phyloP scores from a whole-genome alignment of 1,139 yeast genomes.

The Torulaspora pretoriensis region DNA sequence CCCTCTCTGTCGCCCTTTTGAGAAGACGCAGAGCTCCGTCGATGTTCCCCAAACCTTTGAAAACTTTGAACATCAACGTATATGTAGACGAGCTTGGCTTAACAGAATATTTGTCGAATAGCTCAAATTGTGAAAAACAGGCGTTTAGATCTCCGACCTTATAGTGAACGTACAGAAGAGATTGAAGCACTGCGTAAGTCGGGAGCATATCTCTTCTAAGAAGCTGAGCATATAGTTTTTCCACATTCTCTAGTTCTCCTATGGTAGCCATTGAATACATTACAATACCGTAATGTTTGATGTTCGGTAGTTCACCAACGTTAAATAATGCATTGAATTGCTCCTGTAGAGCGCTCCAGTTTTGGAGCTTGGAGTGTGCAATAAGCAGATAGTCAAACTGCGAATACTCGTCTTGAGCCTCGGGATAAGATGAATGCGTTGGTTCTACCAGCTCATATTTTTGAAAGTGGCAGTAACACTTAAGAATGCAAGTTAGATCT shows the following conservation, averaged over 20 bases:
- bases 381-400: constrained; percentile 45
- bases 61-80: constrained; percentile 41
- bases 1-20: constrained; percentile 34
- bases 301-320: constrained; percentile 51
- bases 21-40: constrained; percentile 43
- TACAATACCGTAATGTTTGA: constrained; percentile 58
- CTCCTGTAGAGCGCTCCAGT: constrained; percentile 58
- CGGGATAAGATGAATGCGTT: constrained; percentile 22
- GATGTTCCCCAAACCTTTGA: constrained; percentile 41
- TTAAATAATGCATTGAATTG: constrained; percentile 62
- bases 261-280: constrained; percentile 58
- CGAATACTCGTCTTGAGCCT: constrained; percentile 32
- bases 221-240: constrained; percentile 49
- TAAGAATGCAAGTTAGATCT: constrained; percentile 31
- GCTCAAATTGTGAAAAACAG: constrained; percentile 43
- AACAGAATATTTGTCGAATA: constrained; percentile 40
- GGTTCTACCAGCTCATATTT: constrained; percentile 19
- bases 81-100: constrained; percentile 41
- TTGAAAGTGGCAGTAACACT: constrained; percentile 21
- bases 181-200: constrained; percentile 44
- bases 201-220: constrained; percentile 48
- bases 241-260: constrained; percentile 54
- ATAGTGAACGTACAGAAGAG: constrained; percentile 48
- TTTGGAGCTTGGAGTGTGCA: constrained; percentile 49
- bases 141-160: constrained; percentile 45